These are phyloP conservation scores for Entelexis paramagnoliae DNA, from an alignment of 1,139 yeast genomes.

Conservation along the genomic window DNA sequence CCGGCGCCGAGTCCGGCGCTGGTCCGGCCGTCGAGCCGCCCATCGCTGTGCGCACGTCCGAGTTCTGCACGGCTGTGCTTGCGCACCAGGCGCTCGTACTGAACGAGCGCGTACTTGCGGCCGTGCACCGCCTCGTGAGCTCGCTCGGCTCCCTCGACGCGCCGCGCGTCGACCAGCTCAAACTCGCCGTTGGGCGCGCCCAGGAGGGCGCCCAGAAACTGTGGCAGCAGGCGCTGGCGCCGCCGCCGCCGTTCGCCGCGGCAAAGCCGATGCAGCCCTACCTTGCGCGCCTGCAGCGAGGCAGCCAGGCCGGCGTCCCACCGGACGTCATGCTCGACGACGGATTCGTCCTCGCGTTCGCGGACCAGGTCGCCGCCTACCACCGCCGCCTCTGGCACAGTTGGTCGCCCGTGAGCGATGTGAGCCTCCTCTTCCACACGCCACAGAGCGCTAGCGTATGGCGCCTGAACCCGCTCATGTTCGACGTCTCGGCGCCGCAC, in stretches of 20 bases:
- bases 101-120: slow-evolving; percentile 40
- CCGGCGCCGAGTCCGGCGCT: not conserved
- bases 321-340: slow-evolving; percentile 32
- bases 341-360: slow-evolving; percentile 28
- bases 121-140: slow-evolving; percentile 38
- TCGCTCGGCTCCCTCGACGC: slow-evolving; percentile 41
- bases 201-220: slow-evolving; percentile 27
- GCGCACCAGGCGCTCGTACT: slow-evolving; percentile 41
- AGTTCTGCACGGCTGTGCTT: slow-evolving; percentile 10
- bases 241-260: not conserved
- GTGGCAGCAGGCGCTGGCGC: slow-evolving; percentile 7
- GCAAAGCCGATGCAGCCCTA: not conserved
- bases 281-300: not conserved
- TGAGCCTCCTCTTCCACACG: slow-evolving; percentile 42
- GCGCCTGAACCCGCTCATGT: slow-evolving; percentile 45
- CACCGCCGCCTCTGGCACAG: slow-evolving; percentile 33
- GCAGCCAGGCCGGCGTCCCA: slow-evolving; percentile 20
- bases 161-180: slow-evolving; percentile 38
- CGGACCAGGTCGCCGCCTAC: slow-evolving; percentile 33
- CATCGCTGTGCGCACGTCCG: slow-evolving; percentile 3
- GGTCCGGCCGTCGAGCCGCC: not conserved
- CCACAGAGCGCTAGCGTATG: slow-evolving; percentile 14
- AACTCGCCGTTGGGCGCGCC: slow-evolving; percentile 25
- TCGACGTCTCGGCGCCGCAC: slow-evolving; percentile 65
- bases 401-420: slow-evolving; percentile 71